A percentile compares a stretch with the other conserved stretches of the same genome.
phyloP scores from a whole-genome alignment of 371 early-diverging fungal genomes.

The Rhizopus arrhizus region DNA sequence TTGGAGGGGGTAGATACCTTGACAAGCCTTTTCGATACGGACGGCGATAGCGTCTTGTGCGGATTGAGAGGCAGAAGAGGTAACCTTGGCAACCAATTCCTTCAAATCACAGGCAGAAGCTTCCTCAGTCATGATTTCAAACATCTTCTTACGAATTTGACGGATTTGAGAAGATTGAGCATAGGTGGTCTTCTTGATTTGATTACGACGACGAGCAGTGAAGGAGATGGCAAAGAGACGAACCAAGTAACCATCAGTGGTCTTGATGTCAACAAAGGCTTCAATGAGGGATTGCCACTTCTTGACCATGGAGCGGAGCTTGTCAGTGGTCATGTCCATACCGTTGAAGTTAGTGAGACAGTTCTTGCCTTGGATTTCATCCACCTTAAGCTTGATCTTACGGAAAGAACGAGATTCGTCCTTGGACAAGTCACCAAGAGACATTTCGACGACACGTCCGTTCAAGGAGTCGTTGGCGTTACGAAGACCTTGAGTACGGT shows the following conservation, averaged over 20 bases:
- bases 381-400: constrained; percentile 98
- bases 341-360: constrained; percentile 99
- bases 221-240: constrained; percentile 98
- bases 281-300: constrained; percentile 99
- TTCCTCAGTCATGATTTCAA: constrained; percentile 97
- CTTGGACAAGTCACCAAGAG: constrained; percentile 97
- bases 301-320: constrained; percentile 99
- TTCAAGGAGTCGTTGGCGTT: constrained; percentile 96
- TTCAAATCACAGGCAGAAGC: constrained; percentile 90
- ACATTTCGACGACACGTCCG: constrained; percentile 98
- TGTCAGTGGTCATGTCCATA: constrained; percentile 99
- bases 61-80: constrained; percentile 57
- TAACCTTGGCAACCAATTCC: constrained; percentile 96
- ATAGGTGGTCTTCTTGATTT: constrained; percentile 98
- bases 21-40: constrained; percentile 97
- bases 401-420: constrained; percentile 96
- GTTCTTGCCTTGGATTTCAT: constrained; percentile 98
- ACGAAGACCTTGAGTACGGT: constrained; percentile 99
- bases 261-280: constrained; percentile 98
- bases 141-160: constrained; percentile 99
- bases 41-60: constrained; percentile 86
- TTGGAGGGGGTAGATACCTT: constrained; percentile 98
- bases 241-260: constrained; percentile 99
- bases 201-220: constrained; percentile 96
- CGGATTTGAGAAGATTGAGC: constrained; percentile 97